Base-by-base conservation (phyloP, 2,329 filamentous ascomycete genomes). In the Aspergillus ochraceus region DNA sequence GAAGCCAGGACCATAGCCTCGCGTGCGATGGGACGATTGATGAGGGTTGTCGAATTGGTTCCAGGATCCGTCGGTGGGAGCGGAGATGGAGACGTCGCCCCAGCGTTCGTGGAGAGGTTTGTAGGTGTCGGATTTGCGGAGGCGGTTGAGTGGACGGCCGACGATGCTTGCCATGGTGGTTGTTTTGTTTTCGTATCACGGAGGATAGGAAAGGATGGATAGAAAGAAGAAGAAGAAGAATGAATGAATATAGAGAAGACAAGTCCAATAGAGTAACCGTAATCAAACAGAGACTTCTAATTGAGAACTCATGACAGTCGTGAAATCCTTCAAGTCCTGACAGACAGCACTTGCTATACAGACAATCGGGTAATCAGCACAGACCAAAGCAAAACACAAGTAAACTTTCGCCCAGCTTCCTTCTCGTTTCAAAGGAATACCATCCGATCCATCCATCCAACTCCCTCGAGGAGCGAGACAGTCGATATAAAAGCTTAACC, bases 41-140 rank as follows among this genome's bases (percentile, higher is more conserved):
- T 70, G 68, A 22, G 69, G 68, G 52, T 70, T 69, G 8, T 74
- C 61, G 49, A 69, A 68, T 56, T 76, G 74, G 26, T 70, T 76
- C 75, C 75, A 77, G 45, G 75, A 73, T 3, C 74, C 74, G 39
- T 74, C 71, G 24, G 74, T 73, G 6, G 75, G 76, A 36, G 72
- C 72, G 1, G 73, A 72, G 39, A 77, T 78, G 26, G 66, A 56
- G 39, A 71, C 68, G 57, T 78, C 76, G 4, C 76, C 76, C 74
- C 75, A 77, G 58, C 76, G 68, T 54, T 76, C 61, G 57, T 78
- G 74, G 11, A 76, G 69, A 8, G 68, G 69, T 39, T 68, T 71
- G 6, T 62, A 47, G 46, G 60, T 46, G 22, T 70, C 69, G 20
- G 65, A 55, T 49, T 68, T 71, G 60, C 73, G 74, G 52, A 76